Evolutionary conservation across 2,329 filamentous ascomycete species (phyloP).

Genomic region (Hymenoscyphus linearis): DNA sequence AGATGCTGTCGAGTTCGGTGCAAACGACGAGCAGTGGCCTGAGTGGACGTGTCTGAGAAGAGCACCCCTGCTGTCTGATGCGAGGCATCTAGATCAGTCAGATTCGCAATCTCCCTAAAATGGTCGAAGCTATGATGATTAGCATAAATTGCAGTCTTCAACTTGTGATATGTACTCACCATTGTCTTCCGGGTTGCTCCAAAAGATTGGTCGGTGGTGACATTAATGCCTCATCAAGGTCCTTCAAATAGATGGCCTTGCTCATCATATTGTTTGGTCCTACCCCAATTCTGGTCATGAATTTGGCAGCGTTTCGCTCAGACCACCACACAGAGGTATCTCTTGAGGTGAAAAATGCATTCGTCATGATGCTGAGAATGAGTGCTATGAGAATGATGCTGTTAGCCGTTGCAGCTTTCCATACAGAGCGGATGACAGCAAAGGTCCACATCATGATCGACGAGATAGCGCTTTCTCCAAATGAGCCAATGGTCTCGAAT

Average conservation of each 20-base stretch:
- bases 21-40: slow-evolving; percentile 56
- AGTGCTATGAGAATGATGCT: slow-evolving; percentile 67
- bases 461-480: slow-evolving; percentile 68
- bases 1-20: slow-evolving; percentile 77
- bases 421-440: slow-evolving; percentile 58
- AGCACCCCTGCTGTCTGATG: slow-evolving; percentile 47
- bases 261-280: slow-evolving; percentile 75
- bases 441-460: slow-evolving; percentile 75
- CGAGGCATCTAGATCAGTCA: slow-evolving; percentile 52
- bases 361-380: slow-evolving; percentile 62
- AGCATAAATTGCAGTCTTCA: slow-evolving; percentile 6
- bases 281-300: slow-evolving; percentile 78
- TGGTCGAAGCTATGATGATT: slow-evolving; percentile 46
- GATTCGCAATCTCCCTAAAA: slow-evolving; percentile 54
- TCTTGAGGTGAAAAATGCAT: slow-evolving; percentile 69
- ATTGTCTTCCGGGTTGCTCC: slow-evolving; percentile 41
- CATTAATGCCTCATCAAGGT: slow-evolving; percentile 61
- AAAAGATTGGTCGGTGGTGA: slow-evolving; percentile 19
- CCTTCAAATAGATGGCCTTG: slow-evolving; percentile 75
- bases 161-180: slow-evolving; percentile 33
- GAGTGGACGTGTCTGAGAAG: slow-evolving; percentile 44
- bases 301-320: slow-evolving; percentile 72
- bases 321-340: slow-evolving; percentile 77
- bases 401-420: slow-evolving; percentile 66
- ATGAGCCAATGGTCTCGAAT: slow-evolving; percentile 65